These are phyloP conservation scores for Coemansia erecta DNA, from an alignment of 192 early-diverging fungal genomes.

Conservation along the genomic window DNA sequence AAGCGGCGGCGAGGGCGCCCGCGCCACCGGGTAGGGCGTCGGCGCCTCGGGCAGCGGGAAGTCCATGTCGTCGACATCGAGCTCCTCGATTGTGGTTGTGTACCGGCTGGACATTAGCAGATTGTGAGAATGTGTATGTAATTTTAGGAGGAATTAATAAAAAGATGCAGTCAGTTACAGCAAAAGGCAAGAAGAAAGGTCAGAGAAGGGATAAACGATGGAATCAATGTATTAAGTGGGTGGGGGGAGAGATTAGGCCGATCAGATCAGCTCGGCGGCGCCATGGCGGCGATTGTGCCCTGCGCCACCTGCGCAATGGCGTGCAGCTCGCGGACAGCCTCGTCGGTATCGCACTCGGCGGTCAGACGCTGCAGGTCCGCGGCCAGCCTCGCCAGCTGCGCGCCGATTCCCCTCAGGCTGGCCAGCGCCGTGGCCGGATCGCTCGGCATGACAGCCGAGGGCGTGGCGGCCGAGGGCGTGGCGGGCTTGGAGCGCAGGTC, in stretches of 20 bases:
- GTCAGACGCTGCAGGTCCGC: slow-evolving; percentile 7
- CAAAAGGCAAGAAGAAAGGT: background rate
- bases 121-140: background rate
- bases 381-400: slow-evolving; percentile 18
- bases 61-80: slow-evolving; percentile 55
- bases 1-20: slow-evolving; percentile 1
- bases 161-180: background rate
- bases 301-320: slow-evolving; percentile 38
- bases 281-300: slow-evolving; percentile 14
- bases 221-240: too few relatives aligned
- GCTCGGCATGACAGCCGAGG: slow-evolving; percentile 1
- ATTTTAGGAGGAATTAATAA: slow-evolving; percentile 1
- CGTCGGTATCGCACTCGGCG: background rate
- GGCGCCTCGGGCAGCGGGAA: slow-evolving; percentile 48
- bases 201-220: too few relatives aligned
- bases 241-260: background rate
- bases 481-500: slow-evolving; percentile 17
- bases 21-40: background rate
- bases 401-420: slow-evolving; percentile 22
- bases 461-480: background rate
- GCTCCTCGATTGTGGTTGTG: slow-evolving; percentile 12
- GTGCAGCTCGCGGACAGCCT: slow-evolving; percentile 22
- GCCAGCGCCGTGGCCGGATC: slow-evolving; percentile 9
- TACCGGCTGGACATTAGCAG: background rate
- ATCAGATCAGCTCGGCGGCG: background rate